These are phyloP conservation scores for Colletotrichum sp. DNA, from an alignment of 2,329 filamentous ascomycete species.

Conservation along the genomic window DNA sequence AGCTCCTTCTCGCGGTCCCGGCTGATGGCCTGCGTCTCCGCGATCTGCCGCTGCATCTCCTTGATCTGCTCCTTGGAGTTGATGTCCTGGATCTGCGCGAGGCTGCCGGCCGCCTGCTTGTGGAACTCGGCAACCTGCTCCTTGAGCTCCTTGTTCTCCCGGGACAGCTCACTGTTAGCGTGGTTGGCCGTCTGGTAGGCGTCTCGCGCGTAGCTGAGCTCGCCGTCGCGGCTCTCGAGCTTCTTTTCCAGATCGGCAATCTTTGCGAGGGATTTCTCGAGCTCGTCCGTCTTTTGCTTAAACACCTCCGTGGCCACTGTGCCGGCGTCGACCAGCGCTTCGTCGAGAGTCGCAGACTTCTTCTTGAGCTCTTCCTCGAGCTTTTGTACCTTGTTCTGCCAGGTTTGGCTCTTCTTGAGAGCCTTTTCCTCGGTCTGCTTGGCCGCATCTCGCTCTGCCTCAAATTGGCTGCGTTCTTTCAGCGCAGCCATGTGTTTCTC, in stretches of 20 bases:
- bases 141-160: slow-evolving; percentile 52
- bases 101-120: slow-evolving; percentile 48
- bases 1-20: slow-evolving; percentile 60
- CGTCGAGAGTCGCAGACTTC: slow-evolving; percentile 35
- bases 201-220: slow-evolving; percentile 61
- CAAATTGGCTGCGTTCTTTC: slow-evolving; percentile 53
- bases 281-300: slow-evolving; percentile 43
- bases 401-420: slow-evolving; percentile 40
- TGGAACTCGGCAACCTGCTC: slow-evolving; percentile 43
- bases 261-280: slow-evolving; percentile 44
- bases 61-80: slow-evolving; percentile 42
- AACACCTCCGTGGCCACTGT: slow-evolving; percentile 24
- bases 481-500: slow-evolving; percentile 53
- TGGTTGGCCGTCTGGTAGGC: slow-evolving; percentile 65
- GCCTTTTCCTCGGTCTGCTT: slow-evolving; percentile 40
- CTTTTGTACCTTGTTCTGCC: slow-evolving; percentile 38
- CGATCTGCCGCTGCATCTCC: slow-evolving; percentile 40
- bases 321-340: slow-evolving; percentile 32
- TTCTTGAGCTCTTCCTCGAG: slow-evolving; percentile 43
- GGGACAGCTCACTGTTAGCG: slow-evolving; percentile 46
- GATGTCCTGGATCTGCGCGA: slow-evolving; percentile 51
- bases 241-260: slow-evolving; percentile 45
- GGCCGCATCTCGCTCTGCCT: slow-evolving; percentile 49
- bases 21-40: slow-evolving; percentile 45
- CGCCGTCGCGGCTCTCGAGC: slow-evolving; percentile 39